Evolutionary conservation across 2,329 filamentous ascomycete genomes (phyloP), one percentile per base, ranked within the genome.

Genomic region (Verticillium longisporum): DNA sequence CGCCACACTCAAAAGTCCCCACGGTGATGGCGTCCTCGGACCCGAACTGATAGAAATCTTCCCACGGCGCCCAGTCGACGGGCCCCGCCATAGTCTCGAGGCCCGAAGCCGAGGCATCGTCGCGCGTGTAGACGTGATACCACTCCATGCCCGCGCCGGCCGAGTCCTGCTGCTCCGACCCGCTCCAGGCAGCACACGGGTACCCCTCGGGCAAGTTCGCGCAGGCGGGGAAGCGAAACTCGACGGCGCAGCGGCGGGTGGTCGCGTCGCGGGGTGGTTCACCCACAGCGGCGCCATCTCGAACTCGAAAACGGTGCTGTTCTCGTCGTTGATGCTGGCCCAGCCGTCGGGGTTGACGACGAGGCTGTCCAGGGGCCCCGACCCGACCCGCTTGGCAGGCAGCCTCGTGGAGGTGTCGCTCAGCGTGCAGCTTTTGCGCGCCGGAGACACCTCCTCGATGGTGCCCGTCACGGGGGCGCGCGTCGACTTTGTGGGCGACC

Each of bases 261-360:
- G 33, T 13, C n/a, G 36, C 58, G 45, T 54, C 45, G 26, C 41
- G 15, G 53, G 45, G 31, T 59, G 45, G n/a, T n/a, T 34, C 41
- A 59, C 31, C 36, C 21, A 38, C 38, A 34, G 13, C n/a, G 58
- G 58, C 6, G 41, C n/a, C 36, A 59, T 54, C 21, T 26, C 36
- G 45, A 37, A 59, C 26, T 59, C 58, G 45, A 59, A 59, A n/a
- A 59, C 14, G 9, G 58, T 59, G 32, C 45, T 36, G 26, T 55
- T 32, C 5, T 53, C 45, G 45, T 31, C 34, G 32, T 34, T 59
- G 58, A 59, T 59, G 45, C 41, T 59, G 45, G 21, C 58, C 33
- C 53, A 26, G 32, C 58, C 58, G 36, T 55, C 32, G 3, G 53
- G 14, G 26, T 31, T 59, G 26, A 54, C 31, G 2, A 18, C 11